Conservation (phyloP, 2,329 filamentous ascomycete genomes). For the Cordyceps cicadae region DNA sequence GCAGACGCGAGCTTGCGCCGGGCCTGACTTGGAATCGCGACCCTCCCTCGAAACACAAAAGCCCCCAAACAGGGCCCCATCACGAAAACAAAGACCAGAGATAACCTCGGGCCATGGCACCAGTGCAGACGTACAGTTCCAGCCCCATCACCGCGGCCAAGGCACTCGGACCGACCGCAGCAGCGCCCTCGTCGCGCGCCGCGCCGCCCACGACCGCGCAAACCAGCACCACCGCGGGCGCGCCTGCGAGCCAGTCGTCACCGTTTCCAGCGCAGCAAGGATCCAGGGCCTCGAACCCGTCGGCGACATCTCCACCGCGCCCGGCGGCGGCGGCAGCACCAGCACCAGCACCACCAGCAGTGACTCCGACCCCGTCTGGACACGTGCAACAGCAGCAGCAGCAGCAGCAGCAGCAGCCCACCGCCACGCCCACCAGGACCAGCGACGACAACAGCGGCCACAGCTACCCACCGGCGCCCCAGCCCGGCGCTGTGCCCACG, state of each 20-base stretch:
- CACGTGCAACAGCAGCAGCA: slow-evolving; percentile 26
- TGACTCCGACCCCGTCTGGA: slow-evolving; percentile 17
- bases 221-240: not conserved
- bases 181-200: slow-evolving; percentile 33
- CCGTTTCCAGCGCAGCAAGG: slow-evolving; percentile 35
- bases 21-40: too few relatives aligned
- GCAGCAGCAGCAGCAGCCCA: not conserved
- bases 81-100: not conserved
- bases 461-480: slow-evolving; percentile 46
- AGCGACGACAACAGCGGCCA: slow-evolving; percentile 34
- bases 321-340: slow-evolving; percentile 19
- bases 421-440: slow-evolving; percentile 25
- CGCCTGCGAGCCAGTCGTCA: slow-evolving; percentile 16
- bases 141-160: slow-evolving; percentile 53
- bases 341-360: slow-evolving; percentile 5
- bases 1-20: too few relatives aligned
- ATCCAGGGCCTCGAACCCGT: slow-evolving; percentile 17
- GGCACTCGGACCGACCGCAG: slow-evolving; percentile 36
- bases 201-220: slow-evolving; percentile 17
- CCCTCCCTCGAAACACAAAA: too few relatives aligned
- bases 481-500: slow-evolving; percentile 47
- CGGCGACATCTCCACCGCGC: not conserved
- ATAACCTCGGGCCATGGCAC: slow-evolving; percentile 40
- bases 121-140: slow-evolving; percentile 51
- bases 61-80: too few relatives aligned